These are phyloP conservation scores for Hypoxylon subgilvum DNA, from an alignment of 495 filamentous ascomycete genomes.

Conservation along the genomic window DNA sequence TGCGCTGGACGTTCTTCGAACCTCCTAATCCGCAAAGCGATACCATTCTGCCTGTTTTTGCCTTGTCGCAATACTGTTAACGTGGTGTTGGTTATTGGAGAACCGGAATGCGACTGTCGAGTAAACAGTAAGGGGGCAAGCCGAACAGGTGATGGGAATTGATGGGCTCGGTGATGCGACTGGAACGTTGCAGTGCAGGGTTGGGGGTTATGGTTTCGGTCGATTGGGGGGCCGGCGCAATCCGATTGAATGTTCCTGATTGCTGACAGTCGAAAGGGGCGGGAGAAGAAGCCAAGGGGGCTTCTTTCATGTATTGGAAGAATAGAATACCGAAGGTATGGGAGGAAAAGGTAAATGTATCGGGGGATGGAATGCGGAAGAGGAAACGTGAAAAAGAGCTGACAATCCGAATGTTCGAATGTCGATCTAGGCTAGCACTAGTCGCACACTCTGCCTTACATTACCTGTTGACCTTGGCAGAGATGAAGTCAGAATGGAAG, in stretches of 20 bases:
- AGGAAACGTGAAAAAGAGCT: conserved; percentile 12
- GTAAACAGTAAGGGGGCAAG: conserved; percentile 9
- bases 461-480: conserved; percentile 1
- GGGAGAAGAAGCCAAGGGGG: not conserved
- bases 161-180: conserved; percentile 28
- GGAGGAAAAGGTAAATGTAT: not conserved
- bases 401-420: conserved; percentile 13
- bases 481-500: conserved; percentile 31
- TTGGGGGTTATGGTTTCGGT: conserved; percentile 6
- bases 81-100: not conserved
- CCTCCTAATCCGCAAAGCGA: conserved; percentile 61
- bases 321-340: too few relatives aligned
- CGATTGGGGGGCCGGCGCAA: conserved; percentile 25
- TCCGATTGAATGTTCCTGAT: conserved; percentile 10
- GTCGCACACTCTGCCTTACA: not conserved
- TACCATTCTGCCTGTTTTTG: conserved; percentile 62
- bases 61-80: conserved; percentile 7
- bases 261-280: not conserved
- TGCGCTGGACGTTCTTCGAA: conserved; percentile 85
- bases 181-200: conserved; percentile 31
- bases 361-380: conserved; percentile 32
- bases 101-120: not conserved
- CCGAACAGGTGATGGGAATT: conserved; percentile 10
- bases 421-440: conserved; percentile 12
- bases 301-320: not conserved